These are phyloP conservation scores for Botrytis fragariae DNA, from an alignment of 2,329 filamentous ascomycete species.

Conservation along the genomic window DNA sequence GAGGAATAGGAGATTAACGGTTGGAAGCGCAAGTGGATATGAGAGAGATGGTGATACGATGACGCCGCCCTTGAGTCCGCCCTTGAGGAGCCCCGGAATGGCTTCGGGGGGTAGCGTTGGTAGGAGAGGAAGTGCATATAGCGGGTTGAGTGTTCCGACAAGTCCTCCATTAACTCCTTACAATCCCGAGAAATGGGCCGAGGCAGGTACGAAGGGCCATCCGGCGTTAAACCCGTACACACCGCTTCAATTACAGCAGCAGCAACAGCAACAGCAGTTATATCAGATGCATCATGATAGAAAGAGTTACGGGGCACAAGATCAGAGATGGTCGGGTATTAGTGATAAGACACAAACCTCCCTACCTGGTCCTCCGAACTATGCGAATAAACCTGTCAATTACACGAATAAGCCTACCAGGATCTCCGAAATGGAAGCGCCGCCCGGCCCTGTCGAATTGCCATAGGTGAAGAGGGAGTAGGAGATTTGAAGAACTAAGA, in stretches of 20 bases:
- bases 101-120: not conserved
- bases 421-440: conserved; percentile 18
- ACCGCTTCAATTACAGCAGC: conserved; percentile 3
- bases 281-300: conserved; percentile 9
- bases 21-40: not conserved
- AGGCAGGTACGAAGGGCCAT: not conserved
- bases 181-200: conserved; percentile 16
- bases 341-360: conserved; percentile 8
- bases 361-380: not conserved
- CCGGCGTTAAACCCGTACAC: not conserved
- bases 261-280: not conserved
- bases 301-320: conserved; percentile 4
- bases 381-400: conserved; percentile 5
- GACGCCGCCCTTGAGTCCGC: conserved; percentile 14
- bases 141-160: not conserved
- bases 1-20: conserved; percentile 2
- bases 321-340: conserved; percentile 7
- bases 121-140: conserved; percentile 14
- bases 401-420: not conserved
- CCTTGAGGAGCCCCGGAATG: conserved; percentile 5
- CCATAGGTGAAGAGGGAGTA: not conserved
- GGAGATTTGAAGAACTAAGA: too few relatives aligned
- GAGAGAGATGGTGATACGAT: not conserved
- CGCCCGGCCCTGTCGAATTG: conserved; percentile 3
- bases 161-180: conserved; percentile 16